Percentiles rank a stretch among this genome's conserved stretches.
Evolutionary conservation across 2,329 filamentous ascomycete species (phyloP).

Genomic region (Scedosporium apiospermum): DNA sequence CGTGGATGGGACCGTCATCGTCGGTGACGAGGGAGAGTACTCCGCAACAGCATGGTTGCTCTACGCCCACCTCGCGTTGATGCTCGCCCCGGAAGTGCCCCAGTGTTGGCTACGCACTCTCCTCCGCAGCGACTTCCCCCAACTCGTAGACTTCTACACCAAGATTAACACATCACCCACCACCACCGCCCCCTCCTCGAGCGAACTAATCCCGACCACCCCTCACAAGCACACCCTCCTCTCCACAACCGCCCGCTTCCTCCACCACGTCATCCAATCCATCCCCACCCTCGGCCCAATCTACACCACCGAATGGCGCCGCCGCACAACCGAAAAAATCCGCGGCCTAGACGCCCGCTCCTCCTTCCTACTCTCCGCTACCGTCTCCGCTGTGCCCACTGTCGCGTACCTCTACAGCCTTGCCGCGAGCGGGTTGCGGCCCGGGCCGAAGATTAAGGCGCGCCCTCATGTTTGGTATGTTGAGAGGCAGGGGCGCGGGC

Average conservation of each 20-base stretch:
- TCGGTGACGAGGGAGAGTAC: conserved; percentile 14
- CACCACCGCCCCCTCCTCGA: conserved; percentile 7
- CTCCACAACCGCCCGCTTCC: conserved; percentile 14
- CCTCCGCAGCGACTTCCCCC: conserved; percentile 16
- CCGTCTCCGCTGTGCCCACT: conserved; percentile 27
- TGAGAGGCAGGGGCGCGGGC: conserved; percentile 15
- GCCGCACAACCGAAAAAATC: conserved; percentile 21
- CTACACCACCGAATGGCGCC: conserved; percentile 19
- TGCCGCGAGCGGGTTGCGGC: conserved; percentile 28
- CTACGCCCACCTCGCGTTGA: conserved; percentile 69
- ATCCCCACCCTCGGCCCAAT: conserved; percentile 20
- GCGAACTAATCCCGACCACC: conserved; percentile 17
- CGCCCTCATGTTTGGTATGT: conserved; percentile 32
- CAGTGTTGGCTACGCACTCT: conserved; percentile 29
- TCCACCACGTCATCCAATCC: conserved; percentile 21
- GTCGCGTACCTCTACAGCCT: conserved; percentile 28
- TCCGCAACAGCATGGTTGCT: conserved; percentile 65
- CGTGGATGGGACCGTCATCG: conserved; percentile 24
- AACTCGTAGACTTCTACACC: conserved; percentile 13
- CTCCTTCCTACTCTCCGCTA: conserved; percentile 20
- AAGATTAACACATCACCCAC: conserved; percentile 16
- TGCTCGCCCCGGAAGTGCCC: conserved; percentile 44
- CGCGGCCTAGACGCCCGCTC: conserved; percentile 23
- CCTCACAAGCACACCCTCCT: background rate
- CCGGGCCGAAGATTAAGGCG: conserved; percentile 28